Evolutionary conservation across 805 yeast genomes (phyloP).

Genomic region (Ogataea trehalophila): DNA sequence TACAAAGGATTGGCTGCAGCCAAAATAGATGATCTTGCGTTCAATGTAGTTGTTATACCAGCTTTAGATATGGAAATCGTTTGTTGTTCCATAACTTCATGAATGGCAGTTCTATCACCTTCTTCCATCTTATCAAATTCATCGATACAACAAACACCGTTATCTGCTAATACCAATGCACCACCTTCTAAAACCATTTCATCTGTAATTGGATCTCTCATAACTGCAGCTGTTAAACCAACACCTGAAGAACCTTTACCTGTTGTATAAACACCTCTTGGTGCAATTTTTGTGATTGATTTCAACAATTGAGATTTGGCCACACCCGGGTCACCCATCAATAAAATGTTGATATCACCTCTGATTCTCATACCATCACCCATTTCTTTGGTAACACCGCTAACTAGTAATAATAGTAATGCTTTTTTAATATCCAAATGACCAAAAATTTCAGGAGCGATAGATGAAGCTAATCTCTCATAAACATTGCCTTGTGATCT

Average conservation of each 20-base stretch:
- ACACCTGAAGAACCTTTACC: slow-evolving; percentile 99
- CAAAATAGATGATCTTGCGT: slow-evolving; percentile 90
- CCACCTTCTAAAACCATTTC: slow-evolving; percentile 99
- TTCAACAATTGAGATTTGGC: slow-evolving; percentile 96
- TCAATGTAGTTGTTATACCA: slow-evolving; percentile 92
- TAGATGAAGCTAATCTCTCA: slow-evolving; percentile 74
- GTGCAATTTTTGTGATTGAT: slow-evolving; percentile 87
- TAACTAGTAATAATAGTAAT: slow-evolving; percentile 73
- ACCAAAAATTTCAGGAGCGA: slow-evolving; percentile 97
- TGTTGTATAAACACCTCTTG: slow-evolving; percentile 94
- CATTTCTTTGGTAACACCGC: slow-evolving; percentile 91
- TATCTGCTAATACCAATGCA: slow-evolving; percentile 93
- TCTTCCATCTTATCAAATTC: slow-evolving; percentile 99
- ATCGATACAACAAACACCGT: slow-evolving; percentile 97
- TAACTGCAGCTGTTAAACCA: slow-evolving; percentile 97
- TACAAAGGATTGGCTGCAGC: slow-evolving; percentile 99
- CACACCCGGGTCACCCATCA: slow-evolving; percentile 99
- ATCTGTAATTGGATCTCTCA: slow-evolving; percentile 98
- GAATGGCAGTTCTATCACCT: slow-evolving; percentile 92
- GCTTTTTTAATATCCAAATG: slow-evolving; percentile 93
- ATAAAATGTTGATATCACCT: slow-evolving; percentile 92
- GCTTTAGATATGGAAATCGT: slow-evolving; percentile 97
- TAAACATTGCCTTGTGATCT: slow-evolving; percentile 66
- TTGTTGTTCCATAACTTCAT: slow-evolving; percentile 99
- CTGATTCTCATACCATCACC: slow-evolving; percentile 97